Conservation (phyloP, 352 stramenopile genomes). For the Pythium volutum region DNA sequence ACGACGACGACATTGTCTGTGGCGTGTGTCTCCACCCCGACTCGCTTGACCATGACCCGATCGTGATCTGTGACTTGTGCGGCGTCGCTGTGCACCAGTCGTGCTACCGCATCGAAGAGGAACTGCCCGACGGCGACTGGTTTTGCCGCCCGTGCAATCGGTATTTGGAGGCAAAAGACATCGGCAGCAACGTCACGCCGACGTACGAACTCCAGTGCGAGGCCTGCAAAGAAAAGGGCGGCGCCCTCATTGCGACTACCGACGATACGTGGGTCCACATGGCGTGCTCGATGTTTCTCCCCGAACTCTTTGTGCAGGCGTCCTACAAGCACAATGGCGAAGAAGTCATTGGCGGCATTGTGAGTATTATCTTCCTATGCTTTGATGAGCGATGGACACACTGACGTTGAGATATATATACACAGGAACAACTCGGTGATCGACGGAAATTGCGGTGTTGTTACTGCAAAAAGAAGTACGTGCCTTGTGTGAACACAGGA, state of each 20-base stretch:
- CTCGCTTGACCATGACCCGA: conserved; percentile 68
- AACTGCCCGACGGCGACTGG: conserved; percentile 71
- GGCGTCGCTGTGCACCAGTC: conserved; percentile 71
- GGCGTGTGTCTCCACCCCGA: conserved; percentile 62
- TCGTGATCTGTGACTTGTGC: conserved; percentile 81
- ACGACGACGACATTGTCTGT: conserved; percentile 55
- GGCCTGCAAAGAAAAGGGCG: conserved; percentile 49
- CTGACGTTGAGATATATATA: too few species aligned
- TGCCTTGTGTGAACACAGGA: neutral
- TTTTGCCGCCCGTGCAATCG: conserved; percentile 66
- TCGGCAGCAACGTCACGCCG: conserved; percentile 42
- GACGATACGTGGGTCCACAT: conserved; percentile 70
- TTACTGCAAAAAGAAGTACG: conserved; percentile 66
- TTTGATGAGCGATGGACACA: neutral
- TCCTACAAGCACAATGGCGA: conserved; percentile 30
- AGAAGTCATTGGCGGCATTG: conserved; percentile 57
- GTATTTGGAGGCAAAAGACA: conserved; percentile 41
- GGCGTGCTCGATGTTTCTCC: conserved; percentile 77
- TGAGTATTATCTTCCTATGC: conserved; percentile 14
- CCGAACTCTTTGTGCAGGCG: conserved; percentile 53
- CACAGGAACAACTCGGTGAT: conserved; percentile 39
- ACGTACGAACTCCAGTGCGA: conserved; percentile 56
- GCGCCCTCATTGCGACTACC: conserved; percentile 47
- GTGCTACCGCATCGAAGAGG: conserved; percentile 62
- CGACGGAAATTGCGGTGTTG: conserved; percentile 63